These are phyloP conservation scores for Huntiella moniliformis DNA, from an alignment of 2,329 filamentous ascomycete species.

Conservation along the genomic window DNA sequence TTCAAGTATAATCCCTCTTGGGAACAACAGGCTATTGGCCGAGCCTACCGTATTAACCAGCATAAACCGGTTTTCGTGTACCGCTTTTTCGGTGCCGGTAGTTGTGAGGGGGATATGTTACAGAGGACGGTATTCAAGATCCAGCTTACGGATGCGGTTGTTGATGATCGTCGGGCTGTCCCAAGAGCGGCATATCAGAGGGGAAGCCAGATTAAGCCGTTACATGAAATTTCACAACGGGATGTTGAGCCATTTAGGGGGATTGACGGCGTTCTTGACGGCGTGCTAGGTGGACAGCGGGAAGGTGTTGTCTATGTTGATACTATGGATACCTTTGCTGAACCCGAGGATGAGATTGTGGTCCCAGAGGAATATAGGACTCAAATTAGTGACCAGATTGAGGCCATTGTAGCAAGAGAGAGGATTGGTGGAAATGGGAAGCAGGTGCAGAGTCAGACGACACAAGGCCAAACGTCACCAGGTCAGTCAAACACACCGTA, in stretches of 20 bases:
- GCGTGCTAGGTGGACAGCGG: too few relatives aligned
- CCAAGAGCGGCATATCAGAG: constrained; percentile 40
- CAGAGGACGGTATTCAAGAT: constrained; percentile 65
- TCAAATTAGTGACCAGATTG: not conserved
- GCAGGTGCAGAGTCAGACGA: too few relatives aligned
- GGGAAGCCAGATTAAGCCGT: constrained; percentile 2
- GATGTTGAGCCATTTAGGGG: too few relatives aligned
- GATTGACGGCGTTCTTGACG: too few relatives aligned
- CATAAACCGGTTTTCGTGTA: constrained; percentile 69
- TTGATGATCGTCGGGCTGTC: constrained; percentile 66
- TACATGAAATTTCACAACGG: not conserved
- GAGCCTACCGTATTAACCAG: constrained; percentile 74
- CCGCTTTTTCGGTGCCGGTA: constrained; percentile 58
- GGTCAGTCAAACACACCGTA: not conserved
- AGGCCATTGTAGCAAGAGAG: constrained; percentile 4
- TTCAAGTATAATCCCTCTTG: constrained; percentile 61
- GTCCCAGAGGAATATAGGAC: constrained; percentile 5
- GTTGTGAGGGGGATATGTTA: constrained; percentile 57
- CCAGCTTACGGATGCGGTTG: constrained; percentile 58
- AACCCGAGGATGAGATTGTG: constrained; percentile 7
- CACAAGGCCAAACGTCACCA: too few relatives aligned
- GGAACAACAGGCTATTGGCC: constrained; percentile 74
- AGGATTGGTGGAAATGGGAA: not conserved
- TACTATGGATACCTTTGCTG: constrained; percentile 8
- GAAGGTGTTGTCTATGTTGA: constrained; percentile 8